phyloP scores from a whole-genome alignment of 108 stramenopile genomes.

The Cyclostephanos invisitatus region DNA sequence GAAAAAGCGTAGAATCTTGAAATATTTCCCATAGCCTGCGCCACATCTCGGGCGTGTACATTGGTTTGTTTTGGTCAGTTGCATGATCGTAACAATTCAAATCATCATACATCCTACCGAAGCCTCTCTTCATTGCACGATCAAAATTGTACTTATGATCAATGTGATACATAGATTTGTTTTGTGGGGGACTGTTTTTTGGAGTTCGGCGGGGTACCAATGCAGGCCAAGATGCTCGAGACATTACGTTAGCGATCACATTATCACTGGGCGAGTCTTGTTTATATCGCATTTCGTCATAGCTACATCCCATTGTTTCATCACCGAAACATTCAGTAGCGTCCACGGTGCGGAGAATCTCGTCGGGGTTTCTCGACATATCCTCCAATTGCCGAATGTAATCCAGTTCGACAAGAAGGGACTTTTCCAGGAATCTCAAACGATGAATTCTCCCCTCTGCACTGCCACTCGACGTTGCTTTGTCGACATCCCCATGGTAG shows the following conservation, averaged over 20 bases:
- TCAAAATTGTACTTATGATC: background rate
- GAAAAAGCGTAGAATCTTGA: conserved; percentile 9
- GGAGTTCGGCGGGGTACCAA: background rate
- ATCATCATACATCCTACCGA: background rate
- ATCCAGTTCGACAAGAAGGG: conserved; percentile 15
- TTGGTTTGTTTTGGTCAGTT: conserved; percentile 11
- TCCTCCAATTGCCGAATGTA: conserved; percentile 8
- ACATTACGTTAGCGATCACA: background rate
- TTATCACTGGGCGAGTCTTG: background rate
- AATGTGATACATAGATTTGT: background rate
- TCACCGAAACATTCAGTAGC: background rate
- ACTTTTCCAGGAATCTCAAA: conserved; percentile 9
- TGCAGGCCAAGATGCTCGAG: conserved; percentile 3
- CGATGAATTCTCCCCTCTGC: conserved; percentile 8
- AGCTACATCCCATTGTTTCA: conserved; percentile 2
- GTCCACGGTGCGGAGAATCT: background rate
- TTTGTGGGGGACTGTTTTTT: background rate
- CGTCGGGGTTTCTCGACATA: conserved; percentile 2
- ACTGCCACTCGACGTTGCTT: background rate
- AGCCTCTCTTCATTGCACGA: background rate
- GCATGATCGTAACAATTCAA: conserved; percentile 11
- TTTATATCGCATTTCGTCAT: background rate
- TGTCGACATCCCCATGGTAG: conserved; percentile 5
- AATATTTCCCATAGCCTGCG: conserved; percentile 14
- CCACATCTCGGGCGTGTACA: conserved; percentile 14